Conservation (phyloP, 1,139 yeast species). For the Arxiozyma slooffiae region DNA sequence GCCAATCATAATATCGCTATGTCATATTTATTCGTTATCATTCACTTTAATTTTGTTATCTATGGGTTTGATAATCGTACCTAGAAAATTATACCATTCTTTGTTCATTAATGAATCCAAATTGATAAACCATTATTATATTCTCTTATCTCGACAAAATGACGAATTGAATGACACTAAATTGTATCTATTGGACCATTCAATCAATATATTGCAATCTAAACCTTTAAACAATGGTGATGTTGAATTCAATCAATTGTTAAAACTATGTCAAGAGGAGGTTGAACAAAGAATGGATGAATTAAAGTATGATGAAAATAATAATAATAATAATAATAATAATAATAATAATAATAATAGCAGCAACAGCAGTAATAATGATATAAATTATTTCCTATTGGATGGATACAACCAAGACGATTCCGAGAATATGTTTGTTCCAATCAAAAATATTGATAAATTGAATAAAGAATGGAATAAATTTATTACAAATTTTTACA, state of each 20-base stretch:
- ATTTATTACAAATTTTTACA: constrained; percentile 25
- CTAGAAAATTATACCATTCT: constrained; percentile 18
- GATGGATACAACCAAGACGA: background rate
- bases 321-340: background rate
- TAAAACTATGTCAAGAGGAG: constrained; percentile 24
- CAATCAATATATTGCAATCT: constrained; percentile 20
- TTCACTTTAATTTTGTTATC: constrained; percentile 25
- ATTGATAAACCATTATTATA: constrained; percentile 16
- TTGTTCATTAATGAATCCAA: background rate
- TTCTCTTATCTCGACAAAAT: constrained; percentile 26
- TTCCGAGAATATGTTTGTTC: background rate
- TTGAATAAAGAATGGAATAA: constrained; percentile 24
- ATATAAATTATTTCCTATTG: no score
- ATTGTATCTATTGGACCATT: constrained; percentile 22
- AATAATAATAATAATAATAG: background rate
- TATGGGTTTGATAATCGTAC: constrained; percentile 24
- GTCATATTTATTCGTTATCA: constrained; percentile 27
- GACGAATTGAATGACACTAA: constrained; percentile 28
- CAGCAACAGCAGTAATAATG: background rate
- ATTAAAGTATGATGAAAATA: constrained; percentile 11
- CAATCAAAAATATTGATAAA: constrained; percentile 11
- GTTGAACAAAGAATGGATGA: constrained; percentile 18
- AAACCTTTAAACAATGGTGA: constrained; percentile 18
- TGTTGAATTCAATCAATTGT: constrained; percentile 17
- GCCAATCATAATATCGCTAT: constrained; percentile 26